A percentile compares a stretch with the other conserved stretches of the same genome.
Evolutionary conservation across 164 flowering plant species (phyloP).

Genomic region (Akebia trifoliata): DNA sequence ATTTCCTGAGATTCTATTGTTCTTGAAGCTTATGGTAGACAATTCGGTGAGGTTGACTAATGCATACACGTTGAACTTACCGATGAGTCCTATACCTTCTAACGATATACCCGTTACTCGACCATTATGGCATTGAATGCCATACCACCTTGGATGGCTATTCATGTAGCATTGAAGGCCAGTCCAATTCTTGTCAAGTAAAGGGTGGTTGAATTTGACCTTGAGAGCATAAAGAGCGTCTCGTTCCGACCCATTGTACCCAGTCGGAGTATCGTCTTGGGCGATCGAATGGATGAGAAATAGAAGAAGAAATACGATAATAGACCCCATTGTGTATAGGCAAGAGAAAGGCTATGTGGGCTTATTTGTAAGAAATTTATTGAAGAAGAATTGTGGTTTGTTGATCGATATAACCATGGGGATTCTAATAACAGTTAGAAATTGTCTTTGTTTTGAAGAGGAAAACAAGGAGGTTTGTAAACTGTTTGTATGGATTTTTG

Average conservation of each 20-base stretch:
- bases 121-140: constrained; percentile 36
- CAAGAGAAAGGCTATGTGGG: background rate
- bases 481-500: background rate
- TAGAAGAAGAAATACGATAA: constrained; percentile 6
- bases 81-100: constrained; percentile 31
- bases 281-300: background rate
- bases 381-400: background rate
- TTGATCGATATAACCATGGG: background rate
- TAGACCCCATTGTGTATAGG: constrained; percentile 9
- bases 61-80: constrained; percentile 21
- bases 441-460: constrained; percentile 16
- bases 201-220: constrained; percentile 24
- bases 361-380: background rate
- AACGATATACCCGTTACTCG: constrained; percentile 33
- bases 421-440: constrained; percentile 12
- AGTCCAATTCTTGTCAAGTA: constrained; percentile 38
- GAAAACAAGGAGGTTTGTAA: constrained; percentile 12
- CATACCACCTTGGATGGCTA: constrained; percentile 29
- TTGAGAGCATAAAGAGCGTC: constrained; percentile 40
- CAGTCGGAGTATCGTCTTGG: constrained; percentile 4
- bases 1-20: constrained; percentile 34
- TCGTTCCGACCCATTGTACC: constrained; percentile 22
- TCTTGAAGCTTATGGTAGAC: constrained; percentile 33
- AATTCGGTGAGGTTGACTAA: constrained; percentile 32
- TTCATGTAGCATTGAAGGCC: constrained; percentile 29